Evolutionary conservation across 1,139 yeast species (phyloP).

Genomic region (Geotrichum aggregatum): DNA sequence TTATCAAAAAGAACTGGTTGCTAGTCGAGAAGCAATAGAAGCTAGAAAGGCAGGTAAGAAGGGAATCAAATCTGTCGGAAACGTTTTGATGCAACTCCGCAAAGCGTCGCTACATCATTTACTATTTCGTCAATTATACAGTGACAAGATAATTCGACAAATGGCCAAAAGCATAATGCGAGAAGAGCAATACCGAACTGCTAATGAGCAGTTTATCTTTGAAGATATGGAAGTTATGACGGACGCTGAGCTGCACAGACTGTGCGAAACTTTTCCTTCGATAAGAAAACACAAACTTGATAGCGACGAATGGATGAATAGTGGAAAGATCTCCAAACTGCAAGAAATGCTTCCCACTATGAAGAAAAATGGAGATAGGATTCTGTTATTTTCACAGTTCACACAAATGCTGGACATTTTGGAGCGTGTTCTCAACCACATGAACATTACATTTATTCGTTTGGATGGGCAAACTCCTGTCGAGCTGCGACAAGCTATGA

Average conservation of each 20-base stretch:
- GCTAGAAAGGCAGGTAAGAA: slow-evolving; percentile 41
- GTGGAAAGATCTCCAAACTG: slow-evolving; percentile 71
- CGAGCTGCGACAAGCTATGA: slow-evolving; percentile 85
- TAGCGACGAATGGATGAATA: slow-evolving; percentile 57
- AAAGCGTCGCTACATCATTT: slow-evolving; percentile 96
- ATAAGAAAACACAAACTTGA: slow-evolving; percentile 51
- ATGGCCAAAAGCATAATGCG: slow-evolving; percentile 79
- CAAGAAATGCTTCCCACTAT: slow-evolving; percentile 56
- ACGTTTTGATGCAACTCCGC: slow-evolving; percentile 88
- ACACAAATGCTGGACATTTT: slow-evolving; percentile 88
- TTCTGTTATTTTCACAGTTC: slow-evolving; percentile 81
- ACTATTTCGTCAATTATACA: slow-evolving; percentile 69
- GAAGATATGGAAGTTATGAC: slow-evolving; percentile 98
- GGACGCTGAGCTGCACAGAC: slow-evolving; percentile 75
- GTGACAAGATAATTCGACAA: slow-evolving; percentile 48
- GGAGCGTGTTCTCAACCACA: slow-evolving; percentile 65
- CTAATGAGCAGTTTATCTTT: slow-evolving; percentile 66
- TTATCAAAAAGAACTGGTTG: slow-evolving; percentile 55
- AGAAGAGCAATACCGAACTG: slow-evolving; percentile 73
- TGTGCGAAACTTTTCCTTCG: slow-evolving; percentile 74
- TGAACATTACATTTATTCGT: slow-evolving; percentile 70
- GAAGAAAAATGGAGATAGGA: slow-evolving; percentile 63
- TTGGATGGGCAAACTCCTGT: slow-evolving; percentile 93
- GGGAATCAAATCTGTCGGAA: slow-evolving; percentile 45
- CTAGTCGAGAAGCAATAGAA: slow-evolving; percentile 50